Evolutionary conservation across 352 stramenopile species (phyloP).

Genomic region (Blastocystis sp.): DNA sequence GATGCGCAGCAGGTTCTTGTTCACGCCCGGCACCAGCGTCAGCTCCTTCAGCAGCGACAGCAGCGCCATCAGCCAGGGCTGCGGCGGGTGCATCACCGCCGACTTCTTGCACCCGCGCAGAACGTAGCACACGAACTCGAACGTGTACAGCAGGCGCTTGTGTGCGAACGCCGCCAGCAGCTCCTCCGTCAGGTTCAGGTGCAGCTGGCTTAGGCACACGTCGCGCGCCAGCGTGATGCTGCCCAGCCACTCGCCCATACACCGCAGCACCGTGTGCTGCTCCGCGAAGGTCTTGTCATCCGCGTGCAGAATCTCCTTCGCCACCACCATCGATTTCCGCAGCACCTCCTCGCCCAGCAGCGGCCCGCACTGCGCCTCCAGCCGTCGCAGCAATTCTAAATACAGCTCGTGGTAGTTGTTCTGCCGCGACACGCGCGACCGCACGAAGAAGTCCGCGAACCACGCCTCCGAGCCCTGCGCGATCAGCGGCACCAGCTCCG

Average conservation of each 20-base stretch:
- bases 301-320: constrained; percentile 1
- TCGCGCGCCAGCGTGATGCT: constrained; percentile 18
- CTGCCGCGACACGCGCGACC: constrained; percentile 37
- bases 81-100: constrained; percentile 27
- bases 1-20: constrained; percentile 4
- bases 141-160: constrained; percentile 39
- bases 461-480: constrained; percentile 1
- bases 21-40: constrained; percentile 19
- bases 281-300: constrained; percentile 17
- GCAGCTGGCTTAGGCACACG: constrained; percentile 42
- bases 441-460: constrained; percentile 53
- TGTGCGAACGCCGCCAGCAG: constrained; percentile 42
- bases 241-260: constrained; percentile 49
- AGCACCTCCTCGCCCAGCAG: constrained; percentile 25
- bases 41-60: constrained; percentile 50
- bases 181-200: constrained; percentile 37
- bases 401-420: constrained; percentile 58
- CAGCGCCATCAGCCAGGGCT: constrained; percentile 48
- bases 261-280: constrained; percentile 25
- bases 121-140: constrained; percentile 53
- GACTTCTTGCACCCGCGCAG: constrained; percentile 15
- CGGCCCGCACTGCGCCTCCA: neutral
- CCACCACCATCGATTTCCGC: constrained; percentile 8
- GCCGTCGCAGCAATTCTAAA: neutral
- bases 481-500: neutral